Evolutionary conservation across 1,284 basidiomycete species (phyloP), one percentile per base, ranked within the genome.

Genomic region (Cryptococcus neoformans): DNA sequence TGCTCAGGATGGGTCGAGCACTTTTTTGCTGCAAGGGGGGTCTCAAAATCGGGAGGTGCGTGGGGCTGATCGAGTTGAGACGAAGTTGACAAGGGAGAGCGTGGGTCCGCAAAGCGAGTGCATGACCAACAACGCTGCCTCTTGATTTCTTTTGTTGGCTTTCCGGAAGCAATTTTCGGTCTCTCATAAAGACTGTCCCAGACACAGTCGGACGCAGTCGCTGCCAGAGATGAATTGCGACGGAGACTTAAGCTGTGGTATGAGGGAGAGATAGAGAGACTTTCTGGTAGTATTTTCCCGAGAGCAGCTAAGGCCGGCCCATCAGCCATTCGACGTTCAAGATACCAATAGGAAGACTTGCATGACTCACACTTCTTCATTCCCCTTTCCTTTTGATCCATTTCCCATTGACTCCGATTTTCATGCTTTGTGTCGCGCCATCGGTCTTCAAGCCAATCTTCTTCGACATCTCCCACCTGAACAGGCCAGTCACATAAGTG

Each of bases 101-200:
- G 71, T 1, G 68, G 66, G 21, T 72, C 69, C 39, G 68, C 68
- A 1, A 71, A 73, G 12, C 66, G 65, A 21, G 73, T 72, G 50
- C 58, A 65, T 14, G 67, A 54, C 4, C 59, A 61, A 51, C 67
- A 60, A 37, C 34, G 37, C 35, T 21, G 21, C 21, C 21, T 21
- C 21, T 21, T 21, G 21, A 21, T 21, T 21, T 21, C 21, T 21
- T 21, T 21, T 21, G 21, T 21, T 21, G 21, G 21, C 21, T 21
- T 21, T 21, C 21, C 21, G 21, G 21, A 21, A 21, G 21, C 21
- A 21, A 21, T 21, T 21, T 28, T 21, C 21, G 21, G 21, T 21
- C 21, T 21, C 21, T 21, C 21, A 21, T 21, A 21, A 21, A 21
- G 21, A 21, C 21, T 21, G 21, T 21, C 21, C 21, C 28, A 8